phyloP scores from a whole-genome alignment of 768 basidiomycete species.

The Chiua virens region DNA sequence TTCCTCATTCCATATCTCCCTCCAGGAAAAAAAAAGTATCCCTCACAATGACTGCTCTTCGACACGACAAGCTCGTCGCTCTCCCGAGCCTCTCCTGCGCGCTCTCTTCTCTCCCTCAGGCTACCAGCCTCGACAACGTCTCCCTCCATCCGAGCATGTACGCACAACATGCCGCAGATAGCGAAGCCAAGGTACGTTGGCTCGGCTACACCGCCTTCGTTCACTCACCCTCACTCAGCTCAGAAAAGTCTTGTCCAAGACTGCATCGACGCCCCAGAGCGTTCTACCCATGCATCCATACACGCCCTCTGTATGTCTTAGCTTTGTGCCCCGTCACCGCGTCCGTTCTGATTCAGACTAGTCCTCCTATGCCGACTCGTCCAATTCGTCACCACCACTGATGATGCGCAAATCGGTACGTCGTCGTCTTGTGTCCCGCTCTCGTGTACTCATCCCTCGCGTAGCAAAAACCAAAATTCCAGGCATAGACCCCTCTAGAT shows the following conservation, averaged over 20 bases:
- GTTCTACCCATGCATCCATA: constrained; percentile 34
- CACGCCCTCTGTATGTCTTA: constrained; percentile 37
- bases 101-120: constrained; percentile 68
- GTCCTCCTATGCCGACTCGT: constrained; percentile 39
- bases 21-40: not conserved
- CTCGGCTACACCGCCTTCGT: not conserved
- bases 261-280: constrained; percentile 35
- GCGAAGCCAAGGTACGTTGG: constrained; percentile 66
- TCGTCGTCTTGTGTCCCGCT: not conserved
- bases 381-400: constrained; percentile 42
- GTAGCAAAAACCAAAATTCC: constrained; percentile 37
- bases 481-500: constrained; percentile 24
- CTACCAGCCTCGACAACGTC: constrained; percentile 66
- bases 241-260: constrained; percentile 62
- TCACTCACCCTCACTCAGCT: constrained; percentile 40
- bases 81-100: constrained; percentile 72
- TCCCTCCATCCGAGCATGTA: constrained; percentile 71
- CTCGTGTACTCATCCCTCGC: not conserved
- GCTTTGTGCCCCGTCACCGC: not conserved
- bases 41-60: constrained; percentile 30
- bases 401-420: constrained; percentile 59
- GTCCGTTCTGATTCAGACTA: constrained; percentile 16
- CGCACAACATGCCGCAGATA: constrained; percentile 64
- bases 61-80: constrained; percentile 59
- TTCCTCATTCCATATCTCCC: not conserved